Base-by-base conservation (phyloP, 768 basidiomycete genomes). In the Lactarius indigo region DNA sequence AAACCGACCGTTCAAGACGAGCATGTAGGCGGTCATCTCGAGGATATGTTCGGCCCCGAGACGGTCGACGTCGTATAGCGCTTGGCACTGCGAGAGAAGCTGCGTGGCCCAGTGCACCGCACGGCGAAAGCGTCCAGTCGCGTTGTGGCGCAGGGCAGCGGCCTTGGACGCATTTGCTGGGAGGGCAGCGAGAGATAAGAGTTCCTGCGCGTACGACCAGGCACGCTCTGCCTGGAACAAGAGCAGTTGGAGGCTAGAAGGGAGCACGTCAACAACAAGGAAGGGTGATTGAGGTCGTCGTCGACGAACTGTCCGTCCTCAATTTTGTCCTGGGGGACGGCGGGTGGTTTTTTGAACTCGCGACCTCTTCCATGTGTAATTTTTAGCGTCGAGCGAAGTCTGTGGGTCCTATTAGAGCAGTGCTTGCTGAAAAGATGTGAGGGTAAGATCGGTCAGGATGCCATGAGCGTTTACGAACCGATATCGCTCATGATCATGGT, bases 221-320 rank as follows among this genome's bases (percentile, higher is more conserved):
- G 94, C 92, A 54, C 96, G 87, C 75, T 98, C 96, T 10, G 94
- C 86, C 75, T 97, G 94, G 72, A 95, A 88, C 10, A 98, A 82
- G 56, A 95, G 78, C 13, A 97, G 83, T 71, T 96, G 89, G 6
- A 96, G 82, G 72, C 92, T 94, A 63, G 31, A 61, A 56, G 41
- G 31, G 62, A 55, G 42, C 57, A 41, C 59, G 65, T 64, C 68
- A 63, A 47, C 68, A 61, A 44, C 66, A 63, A 64, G 58, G 20
- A 66, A 56, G 20, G 6, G 63, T 35, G 20, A 31, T 63, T 37
- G 20, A 33, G 59, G 12, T 64, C 33, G 12, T 33, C 44, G 41
- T 39, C 1, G 20, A 79, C 89, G 76, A 74, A 96, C 96, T 95
- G 90, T 78, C 89, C 91, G 70, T 93, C 91, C 74, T 87, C 91